Percentiles rank a stretch among this genome's conserved stretches.
phyloP scores from a whole-genome alignment of 2,329 filamentous ascomycete species.

The Talaromyces sp. region DNA sequence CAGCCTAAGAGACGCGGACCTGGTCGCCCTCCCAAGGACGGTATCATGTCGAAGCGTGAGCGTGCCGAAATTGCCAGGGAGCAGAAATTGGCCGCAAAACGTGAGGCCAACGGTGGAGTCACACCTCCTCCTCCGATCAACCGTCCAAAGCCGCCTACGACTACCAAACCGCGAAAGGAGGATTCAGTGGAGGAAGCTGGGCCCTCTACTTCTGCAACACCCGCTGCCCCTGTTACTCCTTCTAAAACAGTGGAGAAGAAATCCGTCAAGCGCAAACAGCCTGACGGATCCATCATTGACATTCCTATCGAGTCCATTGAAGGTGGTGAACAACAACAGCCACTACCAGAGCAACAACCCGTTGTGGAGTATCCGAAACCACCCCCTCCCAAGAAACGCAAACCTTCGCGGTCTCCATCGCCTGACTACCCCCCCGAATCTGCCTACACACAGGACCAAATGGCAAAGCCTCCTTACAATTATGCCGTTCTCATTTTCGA shows the following conservation, averaged over 20 bases:
- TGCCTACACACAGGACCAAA: constrained; percentile 60
- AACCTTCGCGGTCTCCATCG: constrained; percentile 57
- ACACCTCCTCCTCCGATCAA: constrained; percentile 40
- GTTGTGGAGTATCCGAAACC: constrained; percentile 42
- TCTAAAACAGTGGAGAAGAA: constrained; percentile 44
- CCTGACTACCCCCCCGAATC: constrained; percentile 59
- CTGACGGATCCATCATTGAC: constrained; percentile 38
- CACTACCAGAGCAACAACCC: constrained; percentile 32
- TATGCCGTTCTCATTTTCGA: constrained; percentile 65
- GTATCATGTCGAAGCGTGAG: constrained; percentile 65
- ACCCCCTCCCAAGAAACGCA: constrained; percentile 49
- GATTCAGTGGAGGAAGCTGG: constrained; percentile 31
- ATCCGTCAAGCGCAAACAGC: constrained; percentile 48
- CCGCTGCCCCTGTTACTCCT: constrained; percentile 12
- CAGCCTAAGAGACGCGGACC: constrained; percentile 50
- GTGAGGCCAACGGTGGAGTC: constrained; percentile 47
- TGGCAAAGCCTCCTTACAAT: constrained; percentile 60
- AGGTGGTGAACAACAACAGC: constrained; percentile 28
- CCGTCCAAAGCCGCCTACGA: constrained; percentile 27
- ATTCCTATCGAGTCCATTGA: constrained; percentile 44
- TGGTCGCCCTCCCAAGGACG: constrained; percentile 64
- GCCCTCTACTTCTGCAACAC: background rate
- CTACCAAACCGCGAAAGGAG: constrained; percentile 27
- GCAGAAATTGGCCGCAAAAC: constrained; percentile 49
- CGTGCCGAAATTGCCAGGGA: constrained; percentile 53